A percentile compares a stretch with the other conserved stretches of the same genome.
These are phyloP conservation scores for Suillus subluteus DNA, from an alignment of 768 basidiomycete genomes.

Conservation along the genomic window DNA sequence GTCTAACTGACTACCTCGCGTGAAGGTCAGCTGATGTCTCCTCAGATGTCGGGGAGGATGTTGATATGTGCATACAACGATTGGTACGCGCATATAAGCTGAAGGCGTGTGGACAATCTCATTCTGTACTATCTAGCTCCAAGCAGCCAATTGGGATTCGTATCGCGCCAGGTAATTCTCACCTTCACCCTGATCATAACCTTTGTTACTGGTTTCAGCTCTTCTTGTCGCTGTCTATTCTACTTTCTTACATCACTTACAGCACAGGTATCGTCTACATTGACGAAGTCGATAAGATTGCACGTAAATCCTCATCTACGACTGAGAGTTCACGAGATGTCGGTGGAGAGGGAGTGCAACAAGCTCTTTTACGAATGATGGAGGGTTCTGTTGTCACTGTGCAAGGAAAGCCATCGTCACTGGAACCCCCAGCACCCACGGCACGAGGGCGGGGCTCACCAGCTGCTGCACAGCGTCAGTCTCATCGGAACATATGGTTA, in stretches of 20 bases:
- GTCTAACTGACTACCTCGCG: conserved; percentile 29
- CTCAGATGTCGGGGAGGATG: conserved; percentile 93
- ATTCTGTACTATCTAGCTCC: conserved; percentile 52
- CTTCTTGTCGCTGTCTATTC: neutral
- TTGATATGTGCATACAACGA: conserved; percentile 88
- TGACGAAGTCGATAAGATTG: conserved; percentile 95
- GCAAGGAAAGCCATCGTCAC: conserved; percentile 64
- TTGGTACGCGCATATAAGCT: conserved; percentile 46
- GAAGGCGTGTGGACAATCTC: conserved; percentile 7
- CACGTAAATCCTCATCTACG: conserved; percentile 54
- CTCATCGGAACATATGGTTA: conserved; percentile 36
- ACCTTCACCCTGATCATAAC: conserved; percentile 9
- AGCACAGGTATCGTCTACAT: conserved; percentile 96
- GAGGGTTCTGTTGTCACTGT: conserved; percentile 89
- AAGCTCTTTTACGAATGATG: conserved; percentile 90
- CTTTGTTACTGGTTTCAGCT: neutral
- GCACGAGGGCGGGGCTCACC: conserved; percentile 47
- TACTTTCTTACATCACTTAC: conserved; percentile 15
- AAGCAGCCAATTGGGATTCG: conserved; percentile 91
- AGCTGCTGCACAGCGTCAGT: conserved; percentile 24
- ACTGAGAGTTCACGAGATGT: conserved; percentile 83
- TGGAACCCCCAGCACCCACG: conserved; percentile 51
- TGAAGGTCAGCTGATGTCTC: conserved; percentile 13
- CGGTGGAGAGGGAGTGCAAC: conserved; percentile 95
- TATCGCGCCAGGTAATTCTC: conserved; percentile 70